phyloP scores from a whole-genome alignment of 768 basidiomycete species.

The Lactarius pseudohatsudake region DNA sequence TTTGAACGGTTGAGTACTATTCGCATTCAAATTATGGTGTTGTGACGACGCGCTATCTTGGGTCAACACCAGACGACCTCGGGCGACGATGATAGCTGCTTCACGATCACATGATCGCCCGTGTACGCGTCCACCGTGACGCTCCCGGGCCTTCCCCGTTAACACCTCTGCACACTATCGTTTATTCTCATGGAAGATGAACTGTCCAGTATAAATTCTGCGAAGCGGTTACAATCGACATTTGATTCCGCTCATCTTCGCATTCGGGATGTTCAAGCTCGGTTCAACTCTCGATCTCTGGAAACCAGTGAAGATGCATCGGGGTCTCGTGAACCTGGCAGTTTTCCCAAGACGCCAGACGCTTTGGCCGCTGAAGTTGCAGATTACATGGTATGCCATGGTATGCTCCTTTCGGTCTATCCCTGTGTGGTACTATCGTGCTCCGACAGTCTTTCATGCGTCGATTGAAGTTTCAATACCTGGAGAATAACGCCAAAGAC shows the following conservation, averaged over 20 bases:
- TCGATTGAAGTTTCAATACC: constrained; percentile 85
- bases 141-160: no score
- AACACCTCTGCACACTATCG: not conserved
- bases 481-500: constrained; percentile 89
- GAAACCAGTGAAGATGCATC: constrained; percentile 21
- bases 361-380: constrained; percentile 46
- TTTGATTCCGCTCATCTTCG: constrained; percentile 25
- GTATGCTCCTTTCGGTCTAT: constrained; percentile 41
- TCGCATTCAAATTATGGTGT: not conserved
- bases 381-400: constrained; percentile 57
- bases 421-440: not conserved
- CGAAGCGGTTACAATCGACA: constrained; percentile 21
- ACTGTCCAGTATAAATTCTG: constrained; percentile 14
- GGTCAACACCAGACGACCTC: no score
- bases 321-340: constrained; percentile 13
- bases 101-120: constrained; percentile 19
- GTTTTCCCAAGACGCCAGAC: constrained; percentile 19
- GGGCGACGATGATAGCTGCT: not conserved
- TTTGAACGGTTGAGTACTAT: not conserved
- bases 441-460: constrained; percentile 61
- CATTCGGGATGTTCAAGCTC: constrained; percentile 28
- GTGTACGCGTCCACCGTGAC: not conserved
- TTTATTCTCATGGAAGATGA: constrained; percentile 1
- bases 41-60: not conserved
- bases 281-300: constrained; percentile 22